Base-by-base conservation (phyloP, 1,139 yeast genomes). In the Geotrichum bryndzae region DNA sequence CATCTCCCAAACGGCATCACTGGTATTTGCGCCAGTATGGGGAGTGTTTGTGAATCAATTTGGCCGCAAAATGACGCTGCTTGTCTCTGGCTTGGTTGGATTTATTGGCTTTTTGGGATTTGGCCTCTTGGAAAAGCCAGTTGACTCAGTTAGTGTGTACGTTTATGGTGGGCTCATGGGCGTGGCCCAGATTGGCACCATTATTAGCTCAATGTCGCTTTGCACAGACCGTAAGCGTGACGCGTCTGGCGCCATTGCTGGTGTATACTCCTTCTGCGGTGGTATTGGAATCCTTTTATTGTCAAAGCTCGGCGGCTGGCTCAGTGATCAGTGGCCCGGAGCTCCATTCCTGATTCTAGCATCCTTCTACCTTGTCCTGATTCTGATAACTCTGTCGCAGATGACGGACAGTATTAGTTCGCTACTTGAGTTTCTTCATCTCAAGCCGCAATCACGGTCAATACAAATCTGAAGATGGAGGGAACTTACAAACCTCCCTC, bases 261-360 rank as follows among this genome's bases (percentile, higher is more conserved):
- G 94, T 1, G 82, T 86, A 7, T 86, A 84, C 70, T 82, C 87
- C 22, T 79, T 87, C 61, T 77, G 81, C 67, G 91, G 91, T 8
- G 90, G 90, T 0, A 60, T 84, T n/a, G 94, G 94, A 1, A 85
- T 87, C 31, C 73, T 87, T 62, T 61, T 84, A 1, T 75, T 86
- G 29, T 80, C 86, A 51, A 82, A 82, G 67, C 57, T 85, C 15
- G 92, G 92, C 4, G 91, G 91, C 1, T 69, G 74, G 51, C 76
- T 84, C 68, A 82, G 88, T 51, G 90, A 86, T 68, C 62, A 66
- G 51, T 83, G 85, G 83, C 75, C 80, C 23, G 81, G 84, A 56
- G 82, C 84, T 0, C 90, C 91, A 2, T 87, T 87, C 66, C 71
- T 83, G 54, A 72, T 86, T 11, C 74, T 86, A 66, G 84, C 84